These are phyloP conservation scores for Botrytis paeoniae DNA, from an alignment of 2,329 filamentous ascomycete species.

Conservation along the genomic window DNA sequence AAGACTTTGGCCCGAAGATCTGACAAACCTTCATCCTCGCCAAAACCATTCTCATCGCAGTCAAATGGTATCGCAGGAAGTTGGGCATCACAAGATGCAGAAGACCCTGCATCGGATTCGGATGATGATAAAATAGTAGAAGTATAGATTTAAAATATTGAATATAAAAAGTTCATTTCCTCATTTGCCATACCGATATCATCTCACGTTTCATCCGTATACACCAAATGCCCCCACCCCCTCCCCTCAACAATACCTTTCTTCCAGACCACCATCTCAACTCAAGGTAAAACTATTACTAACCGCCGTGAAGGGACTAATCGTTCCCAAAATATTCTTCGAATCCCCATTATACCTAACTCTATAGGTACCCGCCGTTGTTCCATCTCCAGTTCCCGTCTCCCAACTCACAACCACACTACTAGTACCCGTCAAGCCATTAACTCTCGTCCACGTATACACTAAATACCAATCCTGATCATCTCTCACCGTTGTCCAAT, in stretches of 20 bases:
- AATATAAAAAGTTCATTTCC: background rate
- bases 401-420: slow-evolving; percentile 80
- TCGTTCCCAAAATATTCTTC: slow-evolving; percentile 58
- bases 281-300: slow-evolving; percentile 42
- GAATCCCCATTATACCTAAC: slow-evolving; percentile 80
- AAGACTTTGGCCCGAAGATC: slow-evolving; percentile 27
- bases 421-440: slow-evolving; percentile 66
- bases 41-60: slow-evolving; percentile 21
- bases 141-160: slow-evolving; percentile 28
- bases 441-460: slow-evolving; percentile 74
- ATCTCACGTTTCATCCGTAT: background rate
- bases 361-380: slow-evolving; percentile 66
- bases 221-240: background rate
- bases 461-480: slow-evolving; percentile 83
- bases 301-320: slow-evolving; percentile 66
- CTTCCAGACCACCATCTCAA: background rate
- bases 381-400: slow-evolving; percentile 51
- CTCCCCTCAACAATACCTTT: background rate
- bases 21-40: background rate
- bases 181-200: background rate
- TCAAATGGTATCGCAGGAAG: slow-evolving; percentile 21
- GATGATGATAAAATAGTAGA: slow-evolving; percentile 39
- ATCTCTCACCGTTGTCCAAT: slow-evolving; percentile 65
- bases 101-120: slow-evolving; percentile 30
- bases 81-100: slow-evolving; percentile 28